Evolutionary conservation across 768 basidiomycete species (phyloP), one percentile per base, ranked within the genome.

Genomic region (Leucocoprinus sp.): DNA sequence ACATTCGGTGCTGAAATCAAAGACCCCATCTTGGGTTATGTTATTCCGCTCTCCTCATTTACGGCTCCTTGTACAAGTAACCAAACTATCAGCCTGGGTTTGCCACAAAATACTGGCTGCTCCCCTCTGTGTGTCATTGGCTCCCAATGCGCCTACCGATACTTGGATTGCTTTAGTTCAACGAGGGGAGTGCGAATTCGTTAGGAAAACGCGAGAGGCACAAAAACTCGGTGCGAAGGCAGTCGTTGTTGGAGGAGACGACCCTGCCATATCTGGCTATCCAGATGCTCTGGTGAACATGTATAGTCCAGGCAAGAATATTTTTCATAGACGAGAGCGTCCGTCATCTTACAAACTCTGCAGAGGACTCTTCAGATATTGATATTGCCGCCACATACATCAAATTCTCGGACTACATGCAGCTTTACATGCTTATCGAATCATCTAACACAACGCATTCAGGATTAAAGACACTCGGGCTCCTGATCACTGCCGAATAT

Each of bases 81-180:
- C 51, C 49, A 45, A 41, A 53, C 60, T 28, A 33, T 35, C 31
- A 3, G 35, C 9, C 51, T 49, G 38, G 52, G 29, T 9, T 8
- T 43, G 50, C 61, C 42, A 42, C 60, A 59, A 1, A 84, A 84
- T 46, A 64, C 65, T 2, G 88, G 79, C 9, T 92, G 88, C 56
- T 84, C 88, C 4, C 63, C 68, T 2, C 69, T 90, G 15, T 90
- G 88, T 48, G 53, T 74, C 2, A 60, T 55, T 35, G 81, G 81
- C 1, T 64, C 71, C 2, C 58, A n/a, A 76, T 49, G 61, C 69
- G 14, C 88, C 87, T 17, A 68, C 72, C 9, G 88, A 90, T 46
- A 69, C 80, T 8, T 93, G 90, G 85, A 88, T 97, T 59, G 95
- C 91, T 0, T 74, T 97, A 40, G 82, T 96, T 0, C 85, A 95